Base-by-base conservation (phyloP, 2,329 filamentous ascomycete species). In the Aspergillus phoenicis region DNA sequence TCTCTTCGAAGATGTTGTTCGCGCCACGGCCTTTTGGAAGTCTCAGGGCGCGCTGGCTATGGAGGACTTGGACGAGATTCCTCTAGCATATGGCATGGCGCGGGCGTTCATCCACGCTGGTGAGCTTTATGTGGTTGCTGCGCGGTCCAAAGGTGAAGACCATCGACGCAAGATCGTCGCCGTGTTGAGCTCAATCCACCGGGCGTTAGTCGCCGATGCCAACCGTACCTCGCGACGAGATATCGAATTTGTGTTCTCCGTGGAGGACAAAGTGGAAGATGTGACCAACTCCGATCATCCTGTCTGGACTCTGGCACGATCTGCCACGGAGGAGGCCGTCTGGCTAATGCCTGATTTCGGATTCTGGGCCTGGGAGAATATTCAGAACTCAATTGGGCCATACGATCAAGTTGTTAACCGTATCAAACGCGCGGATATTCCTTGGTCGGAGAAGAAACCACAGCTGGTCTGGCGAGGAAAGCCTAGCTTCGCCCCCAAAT, bases 331-430 rank as follows among this genome's bases (percentile, higher is more conserved):
- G 56, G 70, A 77, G 47, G 73, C 78, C 1, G 74, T 78, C 39
- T 84, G 82, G 81, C 70, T 84, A 15, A 83, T 83, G 65, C 81
- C 82, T 0, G 82, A 84, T 63, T 83, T 83, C 68, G 81, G 81
- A 51, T 83, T 79, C 69, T 84, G 80, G 79, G 75, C 77, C 4
- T 83, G 80, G 80, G 79, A 80, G 10, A 75, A 76, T 30, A 61
- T 62, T 1, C 62, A 68, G 2, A 76, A 75, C 39, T 66, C 67
- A 11, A 73, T 78, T 33, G 75, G 75, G 0, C 74, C 75, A 0
- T 77, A 71, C 49, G 70, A 74, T 52, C 70, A 77, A 52, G 75
- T 78, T 5, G 75, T 77, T 6, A 68, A 73, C 20, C 66, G 67
- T 2, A 71, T 75, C 47, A 62, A 71, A 30, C 64, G 65, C 11